phyloP scores from a whole-genome alignment of 2,329 filamentous ascomycete species.

The Trichoderma citrinoviride region DNA sequence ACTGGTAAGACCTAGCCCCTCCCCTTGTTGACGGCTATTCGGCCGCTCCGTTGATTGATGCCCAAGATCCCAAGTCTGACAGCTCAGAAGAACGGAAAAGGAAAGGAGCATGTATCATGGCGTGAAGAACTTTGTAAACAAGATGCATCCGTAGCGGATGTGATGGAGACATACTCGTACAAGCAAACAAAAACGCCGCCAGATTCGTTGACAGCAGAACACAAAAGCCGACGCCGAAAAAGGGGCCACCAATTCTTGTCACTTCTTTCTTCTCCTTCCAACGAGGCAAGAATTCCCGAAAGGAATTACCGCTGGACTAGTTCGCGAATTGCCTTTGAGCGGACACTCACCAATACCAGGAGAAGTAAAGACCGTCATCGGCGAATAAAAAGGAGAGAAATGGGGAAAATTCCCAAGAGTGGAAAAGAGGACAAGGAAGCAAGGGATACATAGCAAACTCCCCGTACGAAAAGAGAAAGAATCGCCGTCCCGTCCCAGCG shows the following conservation, averaged over 20 bases:
- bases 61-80: neutral
- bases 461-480: neutral
- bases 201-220: too few relatives aligned
- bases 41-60: neutral
- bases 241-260: neutral
- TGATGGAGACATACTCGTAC: too few relatives aligned
- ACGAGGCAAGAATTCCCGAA: neutral
- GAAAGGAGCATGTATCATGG: neutral
- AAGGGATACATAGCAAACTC: neutral
- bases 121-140: too few relatives aligned
- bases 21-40: neutral
- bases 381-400: neutral
- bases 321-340: neutral
- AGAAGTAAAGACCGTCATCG: neutral
- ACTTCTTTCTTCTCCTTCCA: neutral
- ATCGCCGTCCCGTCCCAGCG: neutral
- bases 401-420: neutral
- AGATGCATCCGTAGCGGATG: too few relatives aligned
- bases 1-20: neutral
- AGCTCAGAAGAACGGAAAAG: neutral
- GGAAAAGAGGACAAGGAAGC: neutral
- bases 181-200: too few relatives aligned
- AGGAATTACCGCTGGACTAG: neutral
- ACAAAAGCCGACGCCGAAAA: neutral
- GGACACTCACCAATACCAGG: slow-evolving; percentile 8